Conservation (phyloP, 2,329 filamentous ascomycete species). For the Ophiostoma sp. region DNA sequence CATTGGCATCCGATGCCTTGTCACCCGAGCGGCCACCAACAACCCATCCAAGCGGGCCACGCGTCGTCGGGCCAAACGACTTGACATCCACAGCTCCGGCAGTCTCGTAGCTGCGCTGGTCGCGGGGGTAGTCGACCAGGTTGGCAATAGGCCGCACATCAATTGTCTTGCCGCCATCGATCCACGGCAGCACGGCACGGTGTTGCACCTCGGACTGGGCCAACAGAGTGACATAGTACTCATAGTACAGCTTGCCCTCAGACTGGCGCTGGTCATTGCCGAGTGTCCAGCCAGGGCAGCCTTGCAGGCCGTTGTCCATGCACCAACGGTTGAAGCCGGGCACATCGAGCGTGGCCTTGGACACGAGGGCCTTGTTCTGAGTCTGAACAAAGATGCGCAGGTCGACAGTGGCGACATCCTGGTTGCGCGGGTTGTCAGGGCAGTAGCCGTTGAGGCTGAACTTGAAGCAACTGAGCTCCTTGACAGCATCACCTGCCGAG, state of each 20-base stretch:
- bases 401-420: slow-evolving; percentile 41
- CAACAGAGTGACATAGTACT: slow-evolving; percentile 33
- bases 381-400: slow-evolving; percentile 44
- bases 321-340: slow-evolving; percentile 32
- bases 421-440: slow-evolving; percentile 35
- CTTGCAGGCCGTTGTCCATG: slow-evolving; percentile 34
- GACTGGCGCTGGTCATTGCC: slow-evolving; percentile 34
- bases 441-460: slow-evolving; percentile 38
- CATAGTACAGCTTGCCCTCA: slow-evolving; percentile 33
- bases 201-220: slow-evolving; percentile 33
- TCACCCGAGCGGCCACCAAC: slow-evolving; percentile 43
- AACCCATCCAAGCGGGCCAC: slow-evolving; percentile 37
- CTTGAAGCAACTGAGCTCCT: slow-evolving; percentile 32
- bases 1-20: slow-evolving; percentile 42
- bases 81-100: slow-evolving; percentile 25
- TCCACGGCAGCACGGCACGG: slow-evolving; percentile 31
- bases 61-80: slow-evolving; percentile 33
- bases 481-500: slow-evolving; percentile 29
- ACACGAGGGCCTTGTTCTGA: slow-evolving; percentile 35
- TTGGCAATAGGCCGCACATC: slow-evolving; percentile 31
- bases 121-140: slow-evolving; percentile 27
- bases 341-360: slow-evolving; percentile 27
- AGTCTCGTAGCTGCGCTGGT: slow-evolving; percentile 32
- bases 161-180: slow-evolving; percentile 28
- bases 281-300: slow-evolving; percentile 32